Conservation (phyloP, 2,329 filamentous ascomycete genomes). For the Fusarium buharicum region DNA sequence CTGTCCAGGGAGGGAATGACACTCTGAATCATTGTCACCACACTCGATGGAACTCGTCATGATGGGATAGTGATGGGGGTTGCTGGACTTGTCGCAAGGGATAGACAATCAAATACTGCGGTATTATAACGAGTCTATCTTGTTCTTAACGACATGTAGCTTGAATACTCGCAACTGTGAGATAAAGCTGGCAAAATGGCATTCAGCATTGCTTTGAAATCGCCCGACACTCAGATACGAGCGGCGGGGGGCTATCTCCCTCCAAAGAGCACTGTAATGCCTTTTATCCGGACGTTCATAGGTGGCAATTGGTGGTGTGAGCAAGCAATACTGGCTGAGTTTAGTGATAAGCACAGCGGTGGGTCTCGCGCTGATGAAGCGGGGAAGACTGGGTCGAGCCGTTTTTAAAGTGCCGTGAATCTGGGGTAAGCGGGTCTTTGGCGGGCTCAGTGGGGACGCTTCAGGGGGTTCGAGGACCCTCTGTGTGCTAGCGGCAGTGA, state of each 20-base stretch:
- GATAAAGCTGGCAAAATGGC: neutral
- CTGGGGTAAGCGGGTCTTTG: slow-evolving; percentile 37
- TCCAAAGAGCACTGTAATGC: slow-evolving; percentile 5
- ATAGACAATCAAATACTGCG: neutral
- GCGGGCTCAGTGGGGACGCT: slow-evolving; percentile 28
- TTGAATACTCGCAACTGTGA: neutral
- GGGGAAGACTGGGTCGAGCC: slow-evolving; percentile 18
- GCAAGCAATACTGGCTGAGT: slow-evolving; percentile 7
- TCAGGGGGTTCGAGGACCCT: slow-evolving; percentile 12
- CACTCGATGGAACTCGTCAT: neutral
- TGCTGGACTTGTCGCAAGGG: neutral
- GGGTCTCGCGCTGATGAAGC: slow-evolving; percentile 15
- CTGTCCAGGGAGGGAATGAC: neutral
- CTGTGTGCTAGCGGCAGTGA: slow-evolving; percentile 21
- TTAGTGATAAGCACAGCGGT: slow-evolving; percentile 6
- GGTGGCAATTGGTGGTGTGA: slow-evolving; percentile 7
- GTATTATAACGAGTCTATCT: neutral
- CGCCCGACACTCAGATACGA: neutral
- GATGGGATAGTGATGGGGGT: neutral
- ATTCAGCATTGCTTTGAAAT: neutral
- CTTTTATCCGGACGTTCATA: slow-evolving; percentile 4
- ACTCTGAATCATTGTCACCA: neutral
- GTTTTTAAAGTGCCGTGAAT: slow-evolving; percentile 31
- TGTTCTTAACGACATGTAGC: neutral
- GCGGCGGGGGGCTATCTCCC: neutral